Evolutionary conservation across 495 filamentous ascomycete genomes (phyloP), one percentile per base, ranked within the genome.

Genomic region (Hypoxylon fragiforme): DNA sequence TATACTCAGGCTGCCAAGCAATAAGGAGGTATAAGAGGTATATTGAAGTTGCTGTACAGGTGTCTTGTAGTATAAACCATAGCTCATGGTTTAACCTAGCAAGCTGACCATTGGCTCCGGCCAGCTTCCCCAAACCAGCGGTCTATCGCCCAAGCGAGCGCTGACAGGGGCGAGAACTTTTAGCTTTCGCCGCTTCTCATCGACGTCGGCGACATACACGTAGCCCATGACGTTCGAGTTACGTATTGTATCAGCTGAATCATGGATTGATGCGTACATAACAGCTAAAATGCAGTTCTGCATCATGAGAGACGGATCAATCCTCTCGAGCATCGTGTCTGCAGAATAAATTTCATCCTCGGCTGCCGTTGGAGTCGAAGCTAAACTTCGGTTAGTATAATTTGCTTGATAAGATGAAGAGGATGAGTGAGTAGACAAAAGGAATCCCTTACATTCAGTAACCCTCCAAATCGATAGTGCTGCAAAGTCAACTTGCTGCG

Each of bases 171-270:
- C 85, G 31, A 98, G 75, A 12, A 96, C 77, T 53, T 89, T 85
- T 42, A 97, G 75, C 67, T 86, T 87, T 46, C 84, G 84, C 71
- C 88, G 89, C 44, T 90, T 85, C 40, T 85, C 86, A 57, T 99
- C 92, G 6, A 97, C 91, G 41, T 94, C 88, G 0, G 87, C 82
- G 24, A 99, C 85, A 65, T 95, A 96, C 30, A 96, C 80, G 69
- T 95, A 97, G 4, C 94, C 94, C 77, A 95, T 86, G 14, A 97
- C 84, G 32, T 86, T 90, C 0, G 92, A 85, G 57, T 94, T 88
- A 9, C 88, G 84, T 36, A 98, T 85, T 3, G 82, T 79, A 30
- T 90, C 82, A 6, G 85, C 77, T 3, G 77, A 74, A 43, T 91
- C 89, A 3, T 77, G 81, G 1, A 81, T 64, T 1, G 85, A 74